A percentile compares a stretch with the other conserved stretches of the same genome.
Conservation (phyloP, 2,329 filamentous ascomycete genomes). For the Xylaria sp. region DNA sequence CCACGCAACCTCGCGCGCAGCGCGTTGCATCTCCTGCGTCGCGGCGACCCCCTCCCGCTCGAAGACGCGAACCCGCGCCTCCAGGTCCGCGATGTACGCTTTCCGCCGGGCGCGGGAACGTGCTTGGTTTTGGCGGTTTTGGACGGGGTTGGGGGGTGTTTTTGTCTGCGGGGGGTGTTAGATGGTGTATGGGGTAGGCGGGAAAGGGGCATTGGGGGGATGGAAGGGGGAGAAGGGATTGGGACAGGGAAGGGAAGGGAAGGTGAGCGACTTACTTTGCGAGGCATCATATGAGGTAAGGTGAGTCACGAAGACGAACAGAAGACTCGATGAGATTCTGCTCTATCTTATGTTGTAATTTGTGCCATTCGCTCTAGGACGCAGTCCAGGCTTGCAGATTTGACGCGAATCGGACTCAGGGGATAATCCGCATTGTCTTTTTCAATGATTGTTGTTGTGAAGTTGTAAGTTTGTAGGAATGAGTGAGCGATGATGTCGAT, state of each 20-base stretch:
- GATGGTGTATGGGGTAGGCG: not conserved
- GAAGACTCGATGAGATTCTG: too few relatives aligned
- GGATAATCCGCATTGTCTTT: too few relatives aligned
- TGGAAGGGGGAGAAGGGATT: not conserved
- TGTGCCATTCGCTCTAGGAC: too few relatives aligned
- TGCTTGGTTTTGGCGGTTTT: conserved; percentile 47
- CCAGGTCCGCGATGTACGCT: conserved; percentile 45
- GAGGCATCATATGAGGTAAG: conserved; percentile 5
- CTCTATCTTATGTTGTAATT: too few relatives aligned
- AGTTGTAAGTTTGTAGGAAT: too few relatives aligned
- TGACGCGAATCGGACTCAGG: too few relatives aligned
- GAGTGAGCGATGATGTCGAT: not conserved
- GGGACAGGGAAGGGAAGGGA: not conserved
- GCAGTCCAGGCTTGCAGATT: too few relatives aligned
- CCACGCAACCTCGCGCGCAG: conserved; percentile 44
- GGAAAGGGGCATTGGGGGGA: too few relatives aligned
- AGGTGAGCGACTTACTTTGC: conserved; percentile 16
- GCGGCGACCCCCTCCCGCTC: conserved; percentile 46
- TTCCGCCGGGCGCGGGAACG: conserved; percentile 47
- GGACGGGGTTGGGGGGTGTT: conserved; percentile 17
- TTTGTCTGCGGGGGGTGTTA: not conserved
- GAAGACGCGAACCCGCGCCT: conserved; percentile 42
- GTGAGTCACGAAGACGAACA: too few relatives aligned
- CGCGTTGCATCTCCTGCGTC: conserved; percentile 49
- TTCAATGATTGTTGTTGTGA: too few relatives aligned